These are phyloP conservation scores for Colletotrichum endophyticum DNA, from an alignment of 2,329 filamentous ascomycete genomes.

Conservation along the genomic window DNA sequence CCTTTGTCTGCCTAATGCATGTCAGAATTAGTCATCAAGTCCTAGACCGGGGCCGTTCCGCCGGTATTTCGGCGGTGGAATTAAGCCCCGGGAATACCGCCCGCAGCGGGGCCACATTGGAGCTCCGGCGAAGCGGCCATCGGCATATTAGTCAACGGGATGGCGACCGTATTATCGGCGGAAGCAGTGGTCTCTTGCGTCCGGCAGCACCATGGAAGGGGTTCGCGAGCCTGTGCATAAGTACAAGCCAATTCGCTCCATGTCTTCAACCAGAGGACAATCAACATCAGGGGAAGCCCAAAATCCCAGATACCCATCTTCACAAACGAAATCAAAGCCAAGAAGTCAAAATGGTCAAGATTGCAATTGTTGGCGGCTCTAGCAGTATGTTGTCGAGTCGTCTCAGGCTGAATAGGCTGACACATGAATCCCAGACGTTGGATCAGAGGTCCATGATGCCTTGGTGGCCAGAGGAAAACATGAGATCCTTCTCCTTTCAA, in stretches of 20 bases:
- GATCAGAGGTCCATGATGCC: constrained; percentile 55
- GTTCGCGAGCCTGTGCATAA: background rate
- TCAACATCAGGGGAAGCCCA: background rate
- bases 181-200: background rate
- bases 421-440: constrained; percentile 47
- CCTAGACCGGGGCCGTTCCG: background rate
- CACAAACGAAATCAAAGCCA: background rate
- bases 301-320: background rate
- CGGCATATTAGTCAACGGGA: background rate
- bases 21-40: constrained; percentile 6
- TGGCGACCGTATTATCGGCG: background rate
- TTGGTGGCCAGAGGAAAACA: constrained; percentile 54
- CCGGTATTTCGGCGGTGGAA: background rate
- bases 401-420: background rate
- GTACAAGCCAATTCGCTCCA: background rate
- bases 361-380: constrained; percentile 28
- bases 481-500: constrained; percentile 54
- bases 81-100: background rate
- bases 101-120: background rate
- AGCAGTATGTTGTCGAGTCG: background rate
- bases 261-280: background rate
- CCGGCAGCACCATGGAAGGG: background rate
- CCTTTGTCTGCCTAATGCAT: background rate
- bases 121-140: background rate
- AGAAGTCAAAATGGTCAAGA: constrained; percentile 22